phyloP scores from a whole-genome alignment of 345 rosid genomes.

The Eucalyptus shirleyi region DNA sequence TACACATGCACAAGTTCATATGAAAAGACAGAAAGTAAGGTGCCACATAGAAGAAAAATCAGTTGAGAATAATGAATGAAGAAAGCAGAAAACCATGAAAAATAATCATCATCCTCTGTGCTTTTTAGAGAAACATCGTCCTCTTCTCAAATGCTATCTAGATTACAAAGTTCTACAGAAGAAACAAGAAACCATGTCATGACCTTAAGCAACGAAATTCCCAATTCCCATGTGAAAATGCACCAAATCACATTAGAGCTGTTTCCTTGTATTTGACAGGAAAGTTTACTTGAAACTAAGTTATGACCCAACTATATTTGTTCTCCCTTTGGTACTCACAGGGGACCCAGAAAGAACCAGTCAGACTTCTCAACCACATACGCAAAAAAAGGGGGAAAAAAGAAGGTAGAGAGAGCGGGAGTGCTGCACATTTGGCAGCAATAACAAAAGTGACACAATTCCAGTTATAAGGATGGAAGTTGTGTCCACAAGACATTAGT shows the following conservation, averaged over 20 bases:
- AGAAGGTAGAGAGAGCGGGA: background rate
- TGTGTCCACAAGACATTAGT: background rate
- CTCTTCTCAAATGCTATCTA: background rate
- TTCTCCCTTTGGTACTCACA: background rate
- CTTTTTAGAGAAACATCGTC: background rate
- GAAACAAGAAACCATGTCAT: background rate
- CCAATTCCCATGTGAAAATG: background rate
- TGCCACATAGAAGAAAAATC: background rate
- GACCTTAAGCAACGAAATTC: background rate
- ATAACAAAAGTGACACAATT: background rate
- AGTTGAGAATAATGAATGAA: background rate
- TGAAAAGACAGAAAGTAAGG: background rate
- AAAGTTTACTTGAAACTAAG: background rate
- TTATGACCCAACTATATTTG: background rate
- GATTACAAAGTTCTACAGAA: background rate
- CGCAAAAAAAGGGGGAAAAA: background rate
- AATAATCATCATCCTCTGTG: background rate
- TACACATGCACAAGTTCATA: background rate
- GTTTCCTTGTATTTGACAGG: background rate
- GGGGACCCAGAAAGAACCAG: background rate
- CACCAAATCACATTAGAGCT: background rate
- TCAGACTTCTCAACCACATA: background rate
- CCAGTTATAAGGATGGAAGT: background rate
- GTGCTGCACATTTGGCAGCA: background rate
- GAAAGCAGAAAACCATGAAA: background rate